A percentile compares a stretch with the other conserved stretches of the same genome.
Evolutionary conservation across 192 early-diverging fungal genomes (phyloP).

Genomic region (Phlyctochytrium planicorne): DNA sequence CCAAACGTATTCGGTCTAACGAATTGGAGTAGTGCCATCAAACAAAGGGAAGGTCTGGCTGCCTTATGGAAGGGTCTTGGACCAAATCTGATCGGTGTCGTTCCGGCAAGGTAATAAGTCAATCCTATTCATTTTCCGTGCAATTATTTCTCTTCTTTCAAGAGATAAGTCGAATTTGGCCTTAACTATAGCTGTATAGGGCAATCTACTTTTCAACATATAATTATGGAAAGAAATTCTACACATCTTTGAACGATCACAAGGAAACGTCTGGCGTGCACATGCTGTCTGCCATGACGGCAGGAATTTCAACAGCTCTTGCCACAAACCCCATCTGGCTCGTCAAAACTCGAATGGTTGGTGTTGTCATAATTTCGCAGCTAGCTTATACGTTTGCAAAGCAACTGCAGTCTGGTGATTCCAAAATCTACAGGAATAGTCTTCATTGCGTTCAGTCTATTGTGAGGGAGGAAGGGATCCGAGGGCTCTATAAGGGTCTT

Average conservation of each 20-base stretch:
- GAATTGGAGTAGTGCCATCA: constrained; percentile 45
- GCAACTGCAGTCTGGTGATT: constrained; percentile 69
- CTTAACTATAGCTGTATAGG: constrained; percentile 35
- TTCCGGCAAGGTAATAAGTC: constrained; percentile 76
- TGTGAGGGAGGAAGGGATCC: constrained; percentile 75
- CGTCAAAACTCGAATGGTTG: constrained; percentile 85
- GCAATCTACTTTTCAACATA: constrained; percentile 94
- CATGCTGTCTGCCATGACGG: constrained; percentile 71
- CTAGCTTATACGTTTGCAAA: constrained; percentile 7
- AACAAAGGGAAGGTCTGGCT: constrained; percentile 73
- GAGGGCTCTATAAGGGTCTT: constrained; percentile 85
- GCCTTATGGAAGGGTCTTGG: constrained; percentile 95
- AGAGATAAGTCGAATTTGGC: not conserved
- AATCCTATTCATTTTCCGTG: not conserved
- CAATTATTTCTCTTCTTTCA: too few species aligned
- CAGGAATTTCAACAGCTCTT: constrained; percentile 74
- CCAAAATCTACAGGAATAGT: constrained; percentile 68
- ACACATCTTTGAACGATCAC: constrained; percentile 71
- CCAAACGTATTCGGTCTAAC: too few species aligned
- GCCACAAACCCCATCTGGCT: constrained; percentile 98
- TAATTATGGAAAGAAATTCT: constrained; percentile 80
- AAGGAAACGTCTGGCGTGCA: constrained; percentile 79
- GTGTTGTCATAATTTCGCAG: constrained; percentile 13
- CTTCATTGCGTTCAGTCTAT: constrained; percentile 71
- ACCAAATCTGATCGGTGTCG: constrained; percentile 88